Conservation (phyloP, 805 yeast genomes). For the Metschnikowia similis region DNA sequence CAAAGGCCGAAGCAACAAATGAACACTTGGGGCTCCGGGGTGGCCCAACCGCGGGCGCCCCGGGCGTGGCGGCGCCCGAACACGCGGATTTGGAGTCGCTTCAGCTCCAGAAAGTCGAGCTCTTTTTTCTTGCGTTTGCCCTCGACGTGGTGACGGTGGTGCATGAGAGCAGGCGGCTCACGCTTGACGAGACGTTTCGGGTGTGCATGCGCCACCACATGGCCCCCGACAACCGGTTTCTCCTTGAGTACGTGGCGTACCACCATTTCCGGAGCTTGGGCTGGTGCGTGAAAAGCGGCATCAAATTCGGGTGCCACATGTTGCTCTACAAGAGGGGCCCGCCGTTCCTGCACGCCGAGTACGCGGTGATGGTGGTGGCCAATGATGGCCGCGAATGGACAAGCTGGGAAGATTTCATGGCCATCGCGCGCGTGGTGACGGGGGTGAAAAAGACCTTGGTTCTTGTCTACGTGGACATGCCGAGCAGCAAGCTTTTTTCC, state of each 20-base stretch:
- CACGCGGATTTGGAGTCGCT: conserved; percentile 39
- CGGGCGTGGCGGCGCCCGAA: background rate
- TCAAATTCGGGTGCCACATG: conserved; percentile 87
- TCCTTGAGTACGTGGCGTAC: conserved; percentile 65
- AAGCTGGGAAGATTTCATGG: conserved; percentile 57
- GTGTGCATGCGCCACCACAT: conserved; percentile 17
- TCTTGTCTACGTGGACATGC: conserved; percentile 59
- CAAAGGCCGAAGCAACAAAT: background rate
- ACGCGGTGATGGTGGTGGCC: conserved; percentile 55
- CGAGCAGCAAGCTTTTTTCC: conserved; percentile 32
- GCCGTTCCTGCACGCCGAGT: conserved; percentile 92
- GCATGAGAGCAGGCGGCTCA: conserved; percentile 4
- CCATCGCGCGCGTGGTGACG: conserved; percentile 75
- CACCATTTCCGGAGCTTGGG: conserved; percentile 86
- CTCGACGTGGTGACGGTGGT: conserved; percentile 46
- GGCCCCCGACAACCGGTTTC: conserved; percentile 26
- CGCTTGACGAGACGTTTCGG: conserved; percentile 23
- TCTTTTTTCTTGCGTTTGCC: conserved; percentile 61
- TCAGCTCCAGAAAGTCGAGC: conserved; percentile 75
- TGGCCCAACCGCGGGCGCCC: background rate
- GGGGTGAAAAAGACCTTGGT: conserved; percentile 81
- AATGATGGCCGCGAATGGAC: conserved; percentile 31
- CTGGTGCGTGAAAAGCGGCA: conserved; percentile 91
- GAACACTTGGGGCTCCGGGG: background rate
- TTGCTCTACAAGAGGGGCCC: conserved; percentile 88